A percentile compares a stretch with the other conserved stretches of the same genome.
These are phyloP conservation scores for Syncephalastrum sp. DNA, from an alignment of 371 early-diverging fungal genomes.

Conservation along the genomic window DNA sequence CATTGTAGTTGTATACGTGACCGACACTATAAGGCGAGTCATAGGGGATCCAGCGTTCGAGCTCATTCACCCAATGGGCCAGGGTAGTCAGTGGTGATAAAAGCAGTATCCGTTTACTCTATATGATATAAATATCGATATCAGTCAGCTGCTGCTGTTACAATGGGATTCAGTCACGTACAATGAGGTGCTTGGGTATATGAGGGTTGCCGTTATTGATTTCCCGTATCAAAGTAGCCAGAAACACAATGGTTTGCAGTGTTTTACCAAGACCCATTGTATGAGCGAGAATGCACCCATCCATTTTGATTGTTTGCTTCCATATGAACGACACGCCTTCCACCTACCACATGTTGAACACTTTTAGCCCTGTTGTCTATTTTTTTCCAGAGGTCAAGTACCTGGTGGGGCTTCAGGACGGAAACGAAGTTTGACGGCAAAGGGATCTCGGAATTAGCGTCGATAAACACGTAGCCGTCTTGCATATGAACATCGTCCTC, in stretches of 20 bases:
- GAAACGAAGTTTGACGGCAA: too few relatives aligned
- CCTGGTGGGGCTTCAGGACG: too few relatives aligned
- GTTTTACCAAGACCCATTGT: slow-evolving; percentile 93
- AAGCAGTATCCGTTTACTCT: slow-evolving; percentile 71
- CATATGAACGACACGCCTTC: slow-evolving; percentile 83
- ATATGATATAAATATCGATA: slow-evolving; percentile 1
- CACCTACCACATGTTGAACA: slow-evolving; percentile 26
- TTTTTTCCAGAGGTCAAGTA: too few relatives aligned
- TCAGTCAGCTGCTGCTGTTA: neutral
- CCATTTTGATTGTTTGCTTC: slow-evolving; percentile 63
- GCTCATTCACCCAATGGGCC: slow-evolving; percentile 77
- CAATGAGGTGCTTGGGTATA: slow-evolving; percentile 45
- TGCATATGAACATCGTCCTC: too few relatives aligned
- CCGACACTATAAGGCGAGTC: slow-evolving; percentile 24
- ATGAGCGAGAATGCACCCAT: slow-evolving; percentile 87
- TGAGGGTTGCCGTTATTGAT: slow-evolving; percentile 31
- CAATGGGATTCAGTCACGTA: slow-evolving; percentile 7
- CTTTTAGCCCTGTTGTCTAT: too few relatives aligned
- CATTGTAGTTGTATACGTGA: slow-evolving; percentile 29
- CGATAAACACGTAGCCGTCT: too few relatives aligned
- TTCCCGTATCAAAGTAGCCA: slow-evolving; percentile 63
- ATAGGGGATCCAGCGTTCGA: slow-evolving; percentile 62
- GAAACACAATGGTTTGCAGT: slow-evolving; percentile 73
- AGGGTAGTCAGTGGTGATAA: slow-evolving; percentile 77
- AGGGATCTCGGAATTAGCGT: too few relatives aligned